A percentile compares a stretch with the other conserved stretches of the same genome.
Conservation (phyloP, 2,329 filamentous ascomycete genomes). For the Monosporascus sp. region DNA sequence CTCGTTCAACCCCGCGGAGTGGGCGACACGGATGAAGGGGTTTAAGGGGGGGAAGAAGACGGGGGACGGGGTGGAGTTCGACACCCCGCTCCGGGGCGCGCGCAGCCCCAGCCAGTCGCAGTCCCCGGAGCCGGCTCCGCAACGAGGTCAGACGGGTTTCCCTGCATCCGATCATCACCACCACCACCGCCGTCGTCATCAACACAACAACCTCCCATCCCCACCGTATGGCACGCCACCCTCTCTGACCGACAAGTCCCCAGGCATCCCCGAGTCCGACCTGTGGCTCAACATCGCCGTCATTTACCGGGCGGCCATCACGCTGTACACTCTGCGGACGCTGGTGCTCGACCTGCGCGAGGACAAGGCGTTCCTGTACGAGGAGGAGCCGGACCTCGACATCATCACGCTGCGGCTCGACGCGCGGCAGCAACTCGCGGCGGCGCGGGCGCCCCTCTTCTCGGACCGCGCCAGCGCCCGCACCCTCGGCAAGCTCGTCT, state of each 20-base stretch:
- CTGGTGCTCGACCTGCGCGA: conserved; percentile 7
- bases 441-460: conserved; percentile 8
- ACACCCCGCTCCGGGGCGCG: not conserved
- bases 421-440: conserved; percentile 2
- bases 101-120: not conserved
- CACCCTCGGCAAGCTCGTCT: conserved; percentile 10
- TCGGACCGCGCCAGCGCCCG: conserved; percentile 2
- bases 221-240: not conserved
- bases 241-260: not conserved
- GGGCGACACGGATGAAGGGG: conserved; percentile 9
- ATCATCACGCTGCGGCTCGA: conserved; percentile 1
- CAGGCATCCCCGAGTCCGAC: conserved; percentile 1
- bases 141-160: not conserved
- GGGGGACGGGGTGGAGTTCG: conserved; percentile 11
- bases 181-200: not conserved
- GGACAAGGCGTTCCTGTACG: conserved; percentile 5
- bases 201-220: not conserved
- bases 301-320: conserved; percentile 7
- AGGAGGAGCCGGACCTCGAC: not conserved
- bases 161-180: not conserved
- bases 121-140: not conserved
- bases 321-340: conserved; percentile 9
- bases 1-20: conserved; percentile 6
- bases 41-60: conserved; percentile 9
- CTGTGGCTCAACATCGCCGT: conserved; percentile 10